Percentiles rank a stretch among this genome's conserved stretches.
Conservation (phyloP, 2,329 filamentous ascomycete species). For the Simplicillium aogashimaense region DNA sequence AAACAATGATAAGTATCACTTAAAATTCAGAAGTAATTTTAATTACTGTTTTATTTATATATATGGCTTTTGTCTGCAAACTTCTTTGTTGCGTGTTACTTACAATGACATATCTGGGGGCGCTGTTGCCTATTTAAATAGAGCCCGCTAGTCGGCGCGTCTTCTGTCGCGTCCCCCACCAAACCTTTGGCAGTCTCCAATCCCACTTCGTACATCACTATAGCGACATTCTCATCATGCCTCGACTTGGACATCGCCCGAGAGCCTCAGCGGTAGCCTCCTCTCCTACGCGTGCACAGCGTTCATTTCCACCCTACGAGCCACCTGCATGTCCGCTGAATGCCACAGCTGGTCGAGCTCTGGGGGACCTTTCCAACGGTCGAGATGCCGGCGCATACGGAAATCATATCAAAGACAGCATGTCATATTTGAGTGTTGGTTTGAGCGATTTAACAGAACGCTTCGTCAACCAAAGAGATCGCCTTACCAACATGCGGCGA, state of each 20-base stretch:
- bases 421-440: slow-evolving; percentile 30
- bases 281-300: slow-evolving; percentile 8
- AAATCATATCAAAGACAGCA: slow-evolving; percentile 33
- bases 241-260: too few species aligned
- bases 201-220: too few species aligned
- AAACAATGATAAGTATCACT: too few species aligned
- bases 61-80: too few species aligned
- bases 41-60: too few species aligned
- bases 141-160: too few species aligned
- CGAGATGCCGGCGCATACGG: slow-evolving; percentile 32
- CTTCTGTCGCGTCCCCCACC: too few species aligned
- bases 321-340: slow-evolving; percentile 35
- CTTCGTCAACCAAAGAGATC: slow-evolving; percentile 23
- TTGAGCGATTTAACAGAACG: slow-evolving; percentile 41
- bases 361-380: slow-evolving; percentile 31
- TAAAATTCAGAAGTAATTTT: too few species aligned
- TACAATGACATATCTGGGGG: too few species aligned
- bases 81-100: too few species aligned
- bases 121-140: too few species aligned
- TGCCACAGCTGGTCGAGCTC: slow-evolving; percentile 22
- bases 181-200: background rate
- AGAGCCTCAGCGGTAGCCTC: slow-evolving; percentile 5
- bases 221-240: too few species aligned
- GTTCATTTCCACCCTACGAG: slow-evolving; percentile 38
- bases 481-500: slow-evolving; percentile 19